Evolutionary conservation across 2,329 filamentous ascomycete genomes (phyloP).

Genomic region (Fonsecaea erecta): DNA sequence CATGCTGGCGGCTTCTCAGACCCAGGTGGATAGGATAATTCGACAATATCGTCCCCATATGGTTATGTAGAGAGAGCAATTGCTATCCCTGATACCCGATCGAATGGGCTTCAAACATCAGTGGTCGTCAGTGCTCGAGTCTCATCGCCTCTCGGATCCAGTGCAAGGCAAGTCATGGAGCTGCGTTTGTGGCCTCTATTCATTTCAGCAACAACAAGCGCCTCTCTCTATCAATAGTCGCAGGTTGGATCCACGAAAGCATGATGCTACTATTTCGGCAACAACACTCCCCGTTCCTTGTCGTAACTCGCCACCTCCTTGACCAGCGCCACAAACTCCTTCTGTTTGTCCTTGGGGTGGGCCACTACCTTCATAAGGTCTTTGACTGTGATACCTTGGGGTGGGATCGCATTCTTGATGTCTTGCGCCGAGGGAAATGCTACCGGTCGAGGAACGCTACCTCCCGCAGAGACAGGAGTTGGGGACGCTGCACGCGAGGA

Average conservation of each 20-base stretch:
- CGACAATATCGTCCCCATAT: too few relatives aligned
- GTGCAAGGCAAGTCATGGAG: neutral
- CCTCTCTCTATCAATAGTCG: neutral
- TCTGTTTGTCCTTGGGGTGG: conserved; percentile 26
- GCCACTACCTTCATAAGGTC: conserved; percentile 46
- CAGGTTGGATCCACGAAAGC: neutral
- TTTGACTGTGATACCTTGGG: conserved; percentile 50
- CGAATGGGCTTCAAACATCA: too few relatives aligned
- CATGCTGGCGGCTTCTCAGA: too few relatives aligned
- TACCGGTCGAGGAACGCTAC: conserved; percentile 8
- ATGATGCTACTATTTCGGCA: conserved; percentile 22
- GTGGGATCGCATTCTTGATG: conserved; percentile 53
- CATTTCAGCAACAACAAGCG: neutral
- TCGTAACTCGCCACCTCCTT: conserved; percentile 29
- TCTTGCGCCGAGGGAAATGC: conserved; percentile 52
- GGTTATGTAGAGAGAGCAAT: too few relatives aligned
- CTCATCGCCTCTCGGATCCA: neutral
- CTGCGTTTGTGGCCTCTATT: neutral
- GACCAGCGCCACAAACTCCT: conserved; percentile 28
- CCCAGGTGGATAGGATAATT: too few relatives aligned
- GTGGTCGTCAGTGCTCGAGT: too few relatives aligned
- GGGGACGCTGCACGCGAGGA: conserved; percentile 64
- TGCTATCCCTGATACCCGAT: too few relatives aligned
- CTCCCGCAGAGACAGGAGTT: conserved; percentile 50
- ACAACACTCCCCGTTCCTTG: conserved; percentile 27